Base-by-base conservation (phyloP, 2,329 filamentous ascomycete species). In the Elsinoe necatrix region DNA sequence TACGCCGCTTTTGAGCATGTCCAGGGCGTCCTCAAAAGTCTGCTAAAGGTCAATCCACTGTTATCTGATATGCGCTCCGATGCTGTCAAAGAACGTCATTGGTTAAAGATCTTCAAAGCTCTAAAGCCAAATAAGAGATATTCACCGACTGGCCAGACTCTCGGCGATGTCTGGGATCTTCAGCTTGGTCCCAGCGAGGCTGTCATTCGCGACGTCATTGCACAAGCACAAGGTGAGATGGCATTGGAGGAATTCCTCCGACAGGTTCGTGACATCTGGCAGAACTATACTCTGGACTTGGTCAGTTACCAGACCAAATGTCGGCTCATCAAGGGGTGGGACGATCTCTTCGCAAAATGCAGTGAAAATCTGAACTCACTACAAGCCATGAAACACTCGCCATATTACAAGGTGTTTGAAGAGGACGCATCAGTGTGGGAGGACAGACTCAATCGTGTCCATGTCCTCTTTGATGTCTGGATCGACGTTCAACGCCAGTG, bases 1-100 rank as follows among this genome's bases (percentile, higher is more conserved):
- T 99, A 99, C 71, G 92, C 95, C 64, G 95, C 95, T n/a, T 99
- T 98, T 68, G 95, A 98, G 71, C 92, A 98, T 67, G 90, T 98
- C 37, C 95, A 98, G 69, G 89, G 83, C 61, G 87, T 95, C 27
- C 81, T 98, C 39, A 87, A 90, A 43, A 85, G 91, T 60, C 80
- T 95, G 50, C 79, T 96, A 61, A 97, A 95, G 70, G 89, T 95
- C 64, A 98, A 97, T 67, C 79, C 85, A 9, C 79, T 96, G 31
- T 79, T 99, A 2, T 82, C 84, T 3, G 93, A 98, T 62, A 79
- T 99, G 71, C 95, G 96, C 68, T 96, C 92, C 0, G 93, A 98
- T 71, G 92, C 93, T 14, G 90, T 99, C 58, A 86, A 91, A 45
- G 95, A 98, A 70, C 83, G 93, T 54, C 93, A 99, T 68, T 99